Percentiles rank a stretch among this genome's conserved stretches.
Evolutionary conservation across 495 filamentous ascomycete species (phyloP).

Genomic region (Hypoxylon intermedium): DNA sequence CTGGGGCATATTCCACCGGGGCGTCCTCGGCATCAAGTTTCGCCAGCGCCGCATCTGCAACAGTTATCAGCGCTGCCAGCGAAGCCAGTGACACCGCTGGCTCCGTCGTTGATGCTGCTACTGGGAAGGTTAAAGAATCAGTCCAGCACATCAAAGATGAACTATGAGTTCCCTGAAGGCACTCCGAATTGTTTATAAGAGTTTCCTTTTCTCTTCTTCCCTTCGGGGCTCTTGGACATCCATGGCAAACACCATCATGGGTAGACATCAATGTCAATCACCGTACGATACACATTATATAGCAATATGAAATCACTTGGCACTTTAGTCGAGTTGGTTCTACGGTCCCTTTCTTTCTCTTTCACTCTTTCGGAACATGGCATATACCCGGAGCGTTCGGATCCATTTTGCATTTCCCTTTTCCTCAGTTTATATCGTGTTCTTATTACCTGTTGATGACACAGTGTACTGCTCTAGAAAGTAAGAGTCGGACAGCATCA

Average conservation of each 20-base stretch:
- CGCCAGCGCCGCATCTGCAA: slow-evolving; percentile 48
- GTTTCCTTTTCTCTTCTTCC: background rate
- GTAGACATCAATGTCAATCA: slow-evolving; percentile 9
- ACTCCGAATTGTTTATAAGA: background rate
- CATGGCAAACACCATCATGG: background rate
- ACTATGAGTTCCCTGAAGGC: slow-evolving; percentile 49
- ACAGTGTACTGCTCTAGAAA: background rate
- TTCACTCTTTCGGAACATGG: slow-evolving; percentile 30
- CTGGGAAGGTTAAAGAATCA: slow-evolving; percentile 58
- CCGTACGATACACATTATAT: slow-evolving; percentile 9
- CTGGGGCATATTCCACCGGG: slow-evolving; percentile 60
- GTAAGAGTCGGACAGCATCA: background rate
- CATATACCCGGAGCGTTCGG: slow-evolving; percentile 37
- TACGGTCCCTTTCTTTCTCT: slow-evolving; percentile 17
- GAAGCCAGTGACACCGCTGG: slow-evolving; percentile 43
- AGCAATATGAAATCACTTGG: background rate
- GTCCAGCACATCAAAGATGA: slow-evolving; percentile 62
- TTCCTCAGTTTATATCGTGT: slow-evolving; percentile 5
- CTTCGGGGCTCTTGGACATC: too few species aligned
- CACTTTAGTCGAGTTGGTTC: background rate
- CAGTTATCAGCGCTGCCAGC: slow-evolving; percentile 46
- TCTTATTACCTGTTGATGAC: slow-evolving; percentile 2
- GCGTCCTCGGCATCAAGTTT: slow-evolving; percentile 44
- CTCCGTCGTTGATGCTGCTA: slow-evolving; percentile 45
- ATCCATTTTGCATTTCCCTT: slow-evolving; percentile 20